These are phyloP conservation scores for Gomphus sp. DNA, from an alignment of 1,284 basidiomycete genomes.

Conservation along the genomic window DNA sequence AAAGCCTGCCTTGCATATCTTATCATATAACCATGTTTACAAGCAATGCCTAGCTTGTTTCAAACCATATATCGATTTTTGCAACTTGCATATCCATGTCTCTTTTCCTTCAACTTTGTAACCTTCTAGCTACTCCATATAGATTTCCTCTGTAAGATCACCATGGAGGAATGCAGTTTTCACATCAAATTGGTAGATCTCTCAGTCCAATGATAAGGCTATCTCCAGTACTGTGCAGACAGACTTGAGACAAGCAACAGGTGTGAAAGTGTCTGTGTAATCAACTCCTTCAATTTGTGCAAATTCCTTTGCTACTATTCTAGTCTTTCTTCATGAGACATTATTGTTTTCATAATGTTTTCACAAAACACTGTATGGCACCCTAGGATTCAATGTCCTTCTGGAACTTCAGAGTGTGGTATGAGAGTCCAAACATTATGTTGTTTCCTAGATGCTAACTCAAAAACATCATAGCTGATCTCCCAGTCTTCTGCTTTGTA, in stretches of 20 bases:
- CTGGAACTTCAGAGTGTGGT: neutral
- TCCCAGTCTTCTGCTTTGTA: neutral
- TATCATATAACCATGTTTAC: slow-evolving; percentile 10
- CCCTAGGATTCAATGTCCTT: too few species aligned
- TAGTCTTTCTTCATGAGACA: too few species aligned
- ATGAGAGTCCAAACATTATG: neutral
- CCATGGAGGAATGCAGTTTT: slow-evolving; percentile 25
- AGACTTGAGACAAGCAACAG: slow-evolving; percentile 17
- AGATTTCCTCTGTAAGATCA: slow-evolving; percentile 21
- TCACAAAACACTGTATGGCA: too few species aligned
- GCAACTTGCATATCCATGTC: slow-evolving; percentile 23
- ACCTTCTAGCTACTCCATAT: too few species aligned
- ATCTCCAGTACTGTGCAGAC: slow-evolving; percentile 16
- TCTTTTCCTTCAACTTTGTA: slow-evolving; percentile 19
- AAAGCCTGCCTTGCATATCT: slow-evolving; percentile 23
- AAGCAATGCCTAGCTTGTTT: slow-evolving; percentile 27
- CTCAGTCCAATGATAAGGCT: slow-evolving; percentile 18
- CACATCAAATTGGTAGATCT: slow-evolving; percentile 22
- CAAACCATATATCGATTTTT: slow-evolving; percentile 31
- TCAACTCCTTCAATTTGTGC: too few species aligned
- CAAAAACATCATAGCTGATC: neutral
- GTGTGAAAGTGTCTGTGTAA: slow-evolving; percentile 22
- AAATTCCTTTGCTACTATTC: too few species aligned
- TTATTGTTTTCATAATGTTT: too few species aligned
- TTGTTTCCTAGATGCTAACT: neutral